phyloP scores from a whole-genome alignment of 768 basidiomycete species.

The Tulasnella sp. region DNA sequence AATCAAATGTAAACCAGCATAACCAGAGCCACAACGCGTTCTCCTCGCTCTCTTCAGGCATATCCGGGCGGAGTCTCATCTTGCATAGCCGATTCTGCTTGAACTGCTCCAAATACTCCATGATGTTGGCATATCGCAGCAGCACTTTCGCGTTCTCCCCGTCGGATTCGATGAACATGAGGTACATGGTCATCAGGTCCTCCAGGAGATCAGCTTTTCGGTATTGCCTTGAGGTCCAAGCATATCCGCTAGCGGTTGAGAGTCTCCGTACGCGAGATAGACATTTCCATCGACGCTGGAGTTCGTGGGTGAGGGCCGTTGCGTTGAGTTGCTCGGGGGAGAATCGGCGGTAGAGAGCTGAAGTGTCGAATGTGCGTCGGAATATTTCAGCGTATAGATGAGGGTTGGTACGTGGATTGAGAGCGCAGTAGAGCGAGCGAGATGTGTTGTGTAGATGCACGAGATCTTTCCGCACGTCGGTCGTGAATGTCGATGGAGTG shows the following conservation, averaged over 20 bases:
- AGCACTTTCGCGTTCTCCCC: constrained; percentile 26
- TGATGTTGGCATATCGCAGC: constrained; percentile 4
- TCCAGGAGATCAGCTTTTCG: background rate
- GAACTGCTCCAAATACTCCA: constrained; percentile 1
- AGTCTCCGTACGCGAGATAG: constrained; percentile 4
- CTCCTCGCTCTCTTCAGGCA: constrained; percentile 27
- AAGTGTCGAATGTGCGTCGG: constrained; percentile 28
- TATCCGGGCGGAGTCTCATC: background rate
- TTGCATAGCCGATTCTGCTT: background rate
- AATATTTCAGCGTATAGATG: constrained; percentile 29
- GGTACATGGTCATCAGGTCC: constrained; percentile 30
- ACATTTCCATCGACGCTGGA: constrained; percentile 17
- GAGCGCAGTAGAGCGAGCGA: constrained; percentile 17
- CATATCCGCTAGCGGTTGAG: background rate
- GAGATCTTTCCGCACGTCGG: constrained; percentile 26
- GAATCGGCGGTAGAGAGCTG: constrained; percentile 29
- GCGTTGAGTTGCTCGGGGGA: background rate
- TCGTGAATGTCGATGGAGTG: background rate
- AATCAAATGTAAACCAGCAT: constrained; percentile 18
- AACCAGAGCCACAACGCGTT: constrained; percentile 14
- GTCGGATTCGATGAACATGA: constrained; percentile 30
- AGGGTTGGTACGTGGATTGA: constrained; percentile 16
- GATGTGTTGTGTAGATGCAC: constrained; percentile 1
- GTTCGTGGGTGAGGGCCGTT: constrained; percentile 21
- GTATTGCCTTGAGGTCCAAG: background rate